Evolutionary conservation across 495 filamentous ascomycete species (phyloP), one percentile per base, ranked within the genome.

Genomic region (Aspergillus ellipticus): DNA sequence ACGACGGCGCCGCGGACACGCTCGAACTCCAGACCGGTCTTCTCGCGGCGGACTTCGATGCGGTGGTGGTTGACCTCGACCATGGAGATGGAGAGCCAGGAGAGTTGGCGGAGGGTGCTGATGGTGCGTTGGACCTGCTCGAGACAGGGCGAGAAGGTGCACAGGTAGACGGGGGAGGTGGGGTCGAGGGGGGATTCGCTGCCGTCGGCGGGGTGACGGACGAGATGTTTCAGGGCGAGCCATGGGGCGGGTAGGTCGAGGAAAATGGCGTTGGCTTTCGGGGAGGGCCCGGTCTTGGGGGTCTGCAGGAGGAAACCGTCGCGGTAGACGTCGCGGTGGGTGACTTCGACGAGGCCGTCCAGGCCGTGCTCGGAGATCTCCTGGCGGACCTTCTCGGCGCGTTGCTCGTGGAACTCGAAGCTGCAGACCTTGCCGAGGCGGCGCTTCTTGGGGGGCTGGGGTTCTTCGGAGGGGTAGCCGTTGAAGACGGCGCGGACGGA

Each of bases 121-220:
- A 96, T 83, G 0, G 95, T 97, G 35, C 83, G 81, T 28, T 87
- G 87, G 8, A 92, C 92, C 70, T 98, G 94, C 72, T 98, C 94
- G 62, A 98, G 92, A 68, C 94, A 98, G 0, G 94, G 94, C 7
- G 87, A 92, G 75, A 98, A 98, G 2, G 92, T 93, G 72, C 94
- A 98, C 56, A 98, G 74, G 56, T 90, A 79, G 17, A 83, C 81
- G 2, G 89, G 73, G 24, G 79, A 72, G 5, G 75, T 75, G 0
- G 88, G 84, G 57, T 91, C 84, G 4, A 98, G 79, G 0, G 90
- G 85, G 0, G 89, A 89, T 46, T 67, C 61, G 0, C 51, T 35
- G 2, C 69, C 72, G 11, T 65, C 55, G 3, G 75, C 72, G 6
- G 72, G 73, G 24, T 74, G 73, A 24, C 93, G 86, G 2, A 87